Evolutionary conservation across 768 basidiomycete genomes (phyloP).

Genomic region (Dendrothele bispora): DNA sequence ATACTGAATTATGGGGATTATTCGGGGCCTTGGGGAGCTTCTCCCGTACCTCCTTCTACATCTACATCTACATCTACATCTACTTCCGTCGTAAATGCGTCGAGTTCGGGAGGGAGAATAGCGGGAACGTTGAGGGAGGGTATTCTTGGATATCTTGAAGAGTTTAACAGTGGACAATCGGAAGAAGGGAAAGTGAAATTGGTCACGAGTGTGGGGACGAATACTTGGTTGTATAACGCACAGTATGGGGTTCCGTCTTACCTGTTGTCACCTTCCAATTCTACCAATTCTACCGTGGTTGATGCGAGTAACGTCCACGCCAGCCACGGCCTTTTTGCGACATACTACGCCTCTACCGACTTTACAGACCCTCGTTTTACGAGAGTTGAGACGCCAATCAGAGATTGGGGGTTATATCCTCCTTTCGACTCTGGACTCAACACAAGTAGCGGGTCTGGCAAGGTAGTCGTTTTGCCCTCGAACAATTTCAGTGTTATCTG

Average conservation of each 20-base stretch:
- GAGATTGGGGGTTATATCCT: constrained; percentile 26
- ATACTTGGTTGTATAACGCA: constrained; percentile 22
- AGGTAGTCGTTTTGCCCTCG: too few species aligned
- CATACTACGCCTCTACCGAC: constrained; percentile 23
- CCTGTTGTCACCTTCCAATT: constrained; percentile 14
- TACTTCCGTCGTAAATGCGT: too few species aligned
- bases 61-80: too few species aligned
- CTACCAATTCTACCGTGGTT: neutral
- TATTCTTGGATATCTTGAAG: constrained; percentile 12
- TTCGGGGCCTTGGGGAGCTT: constrained; percentile 22
- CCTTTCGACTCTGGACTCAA: too few species aligned
- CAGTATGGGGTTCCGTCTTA: constrained; percentile 24
- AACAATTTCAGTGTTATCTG: constrained; percentile 26
- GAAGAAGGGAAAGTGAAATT: too few species aligned
- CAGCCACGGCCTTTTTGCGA: constrained; percentile 12
- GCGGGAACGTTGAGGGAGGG: constrained; percentile 23
- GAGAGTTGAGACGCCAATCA: constrained; percentile 21
- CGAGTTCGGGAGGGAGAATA: too few species aligned
- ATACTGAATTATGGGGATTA: constrained; percentile 26
- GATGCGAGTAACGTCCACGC: too few species aligned
- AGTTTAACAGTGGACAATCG: neutral
- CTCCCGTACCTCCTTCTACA: constrained; percentile 15
- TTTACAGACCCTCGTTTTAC: constrained; percentile 18
- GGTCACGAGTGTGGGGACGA: constrained; percentile 20
- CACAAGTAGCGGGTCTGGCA: too few species aligned